Base-by-base conservation (phyloP, 1,139 yeast species). In the Eremothecium coryli region DNA sequence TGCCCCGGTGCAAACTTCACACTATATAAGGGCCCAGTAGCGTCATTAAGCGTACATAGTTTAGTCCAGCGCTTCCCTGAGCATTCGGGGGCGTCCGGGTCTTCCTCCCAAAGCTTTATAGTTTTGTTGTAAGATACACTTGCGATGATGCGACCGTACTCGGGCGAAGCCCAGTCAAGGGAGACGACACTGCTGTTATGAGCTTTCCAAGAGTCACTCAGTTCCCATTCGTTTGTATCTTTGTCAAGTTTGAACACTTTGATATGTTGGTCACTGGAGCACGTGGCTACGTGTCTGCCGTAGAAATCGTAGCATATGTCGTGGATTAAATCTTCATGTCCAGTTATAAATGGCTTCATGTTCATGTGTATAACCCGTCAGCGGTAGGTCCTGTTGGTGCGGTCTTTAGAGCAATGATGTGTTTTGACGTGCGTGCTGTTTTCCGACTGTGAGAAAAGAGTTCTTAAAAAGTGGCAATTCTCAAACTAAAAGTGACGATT, bases 101-200 rank as follows among this genome's bases (percentile, higher is more conserved):
- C 81, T 50, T 90, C 97, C 55, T 85, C 95, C 90, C 95, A 90
- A 26, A 90, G 66, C 50, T 82, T 80, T 14, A 88, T 78, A 0
- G 38, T 82, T 38, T 94, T 71, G 53, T 90, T 98, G 54, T 81
- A 84, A 1, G 95, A 84, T 31, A 90, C 86, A 17, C 93, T 76
- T 0, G 95, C 95, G 20, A 90, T 60, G 5, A 90, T 66, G 50
- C 84, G 82, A 4, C 95, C 93, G 56, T 76, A 86, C 56, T 86
- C 93, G 1, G 98, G 98, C 37, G 84, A 81, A 1, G 97, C 96
- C 94, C 96, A 90, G 35, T 77, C 75, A 4, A 90, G 66, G 46
- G 80, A 75, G 29, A 84, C 81, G 20, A 90, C 72, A 44, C 88
- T 76, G 5, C 94, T 79, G 49, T 90, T 95, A 54, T 90, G 98